A percentile compares a stretch with the other conserved stretches of the same genome.
phyloP scores from a whole-genome alignment of 345 rosid species.

The Streptanthus diversifolius region DNA sequence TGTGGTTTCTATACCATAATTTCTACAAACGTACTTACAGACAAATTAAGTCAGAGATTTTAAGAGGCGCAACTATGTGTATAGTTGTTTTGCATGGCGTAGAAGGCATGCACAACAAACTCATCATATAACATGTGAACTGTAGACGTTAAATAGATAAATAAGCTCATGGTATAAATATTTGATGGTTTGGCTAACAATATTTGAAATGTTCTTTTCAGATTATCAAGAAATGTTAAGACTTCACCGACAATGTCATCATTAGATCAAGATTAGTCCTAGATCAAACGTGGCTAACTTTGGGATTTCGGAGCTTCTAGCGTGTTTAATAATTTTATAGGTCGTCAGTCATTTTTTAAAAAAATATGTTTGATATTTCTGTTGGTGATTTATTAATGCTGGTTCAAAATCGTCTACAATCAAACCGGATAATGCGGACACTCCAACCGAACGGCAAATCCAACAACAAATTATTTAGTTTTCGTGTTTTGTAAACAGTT shows the following conservation, averaged over 20 bases:
- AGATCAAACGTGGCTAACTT: not conserved
- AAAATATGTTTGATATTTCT: not conserved
- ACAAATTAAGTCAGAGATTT: slow-evolving; percentile 18
- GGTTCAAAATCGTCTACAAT: not conserved
- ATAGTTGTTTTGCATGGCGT: slow-evolving; percentile 15
- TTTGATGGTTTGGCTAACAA: not conserved
- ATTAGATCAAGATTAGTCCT: not conserved
- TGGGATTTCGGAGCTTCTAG: not conserved
- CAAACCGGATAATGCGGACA: no score
- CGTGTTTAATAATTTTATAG: not conserved
- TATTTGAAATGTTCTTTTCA: not conserved
- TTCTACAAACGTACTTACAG: slow-evolving; percentile 18
- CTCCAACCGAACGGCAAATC: no score
- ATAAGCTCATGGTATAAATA: not conserved
- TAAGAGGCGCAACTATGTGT: not conserved
- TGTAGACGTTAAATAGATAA: not conserved
- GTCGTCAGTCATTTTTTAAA: not conserved
- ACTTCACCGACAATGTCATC: not conserved
- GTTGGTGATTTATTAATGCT: not conserved
- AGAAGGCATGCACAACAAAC: slow-evolving; percentile 23
- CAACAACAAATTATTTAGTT: no score
- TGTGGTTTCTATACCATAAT: slow-evolving; percentile 21
- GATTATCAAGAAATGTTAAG: not conserved
- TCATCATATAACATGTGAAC: not conserved
- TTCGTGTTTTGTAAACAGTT: no score